phyloP scores from a whole-genome alignment of 2,329 filamentous ascomycete species.

The Xylariales sp. region DNA sequence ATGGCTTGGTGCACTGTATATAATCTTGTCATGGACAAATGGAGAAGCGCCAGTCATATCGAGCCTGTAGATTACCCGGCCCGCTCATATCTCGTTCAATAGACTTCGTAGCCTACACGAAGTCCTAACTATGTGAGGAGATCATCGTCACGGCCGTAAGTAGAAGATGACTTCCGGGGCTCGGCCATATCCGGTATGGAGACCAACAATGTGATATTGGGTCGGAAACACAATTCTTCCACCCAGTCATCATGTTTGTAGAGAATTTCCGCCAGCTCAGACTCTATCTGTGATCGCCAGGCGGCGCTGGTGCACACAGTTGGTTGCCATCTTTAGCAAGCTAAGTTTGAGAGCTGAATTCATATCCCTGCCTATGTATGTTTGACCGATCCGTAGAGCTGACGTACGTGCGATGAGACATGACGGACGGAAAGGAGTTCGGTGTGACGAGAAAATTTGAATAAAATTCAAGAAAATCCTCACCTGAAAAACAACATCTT shows the following conservation, averaged over 20 bases:
- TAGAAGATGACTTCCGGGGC: not conserved
- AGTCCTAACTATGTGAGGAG: not conserved
- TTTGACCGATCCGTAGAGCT: not conserved
- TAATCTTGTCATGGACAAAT: not conserved
- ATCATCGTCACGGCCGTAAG: not conserved
- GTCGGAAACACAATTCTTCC: not conserved
- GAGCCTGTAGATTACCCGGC: too few species aligned
- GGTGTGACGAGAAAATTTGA: not conserved
- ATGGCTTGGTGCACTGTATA: not conserved
- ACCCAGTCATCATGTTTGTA: not conserved
- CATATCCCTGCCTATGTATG: not conserved
- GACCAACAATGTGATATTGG: conserved; percentile 1
- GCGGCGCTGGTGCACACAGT: not conserved
- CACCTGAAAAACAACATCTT: conserved; percentile 44
- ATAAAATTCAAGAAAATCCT: conserved; percentile 17
- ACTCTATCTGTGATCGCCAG: not conserved
- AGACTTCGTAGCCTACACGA: not conserved
- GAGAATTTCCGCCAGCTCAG: not conserved
- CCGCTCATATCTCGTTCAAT: not conserved
- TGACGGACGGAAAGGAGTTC: not conserved
- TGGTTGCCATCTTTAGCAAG: not conserved
- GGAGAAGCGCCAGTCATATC: not conserved
- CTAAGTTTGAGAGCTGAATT: not conserved
- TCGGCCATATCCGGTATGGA: not conserved
- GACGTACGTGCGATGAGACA: conserved; percentile 2